These are phyloP conservation scores for Microcos paniculata DNA, from an alignment of 345 rosid genomes.

Conservation along the genomic window DNA sequence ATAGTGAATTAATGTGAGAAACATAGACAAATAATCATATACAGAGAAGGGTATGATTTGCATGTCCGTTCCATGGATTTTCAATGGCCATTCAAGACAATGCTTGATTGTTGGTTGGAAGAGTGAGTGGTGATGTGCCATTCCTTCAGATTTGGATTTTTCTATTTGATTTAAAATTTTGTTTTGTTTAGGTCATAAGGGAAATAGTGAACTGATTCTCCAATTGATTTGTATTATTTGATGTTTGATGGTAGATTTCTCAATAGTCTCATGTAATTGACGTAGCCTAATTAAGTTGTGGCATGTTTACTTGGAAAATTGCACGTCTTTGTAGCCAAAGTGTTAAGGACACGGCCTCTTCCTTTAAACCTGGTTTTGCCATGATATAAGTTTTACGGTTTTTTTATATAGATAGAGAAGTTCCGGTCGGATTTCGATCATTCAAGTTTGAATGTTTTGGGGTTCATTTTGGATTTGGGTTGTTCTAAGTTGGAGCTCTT, in stretches of 20 bases:
- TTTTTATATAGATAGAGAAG: too few relatives aligned
- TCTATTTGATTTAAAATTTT: background rate
- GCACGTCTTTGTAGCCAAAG: too few relatives aligned
- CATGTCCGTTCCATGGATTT: background rate
- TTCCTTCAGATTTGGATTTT: background rate
- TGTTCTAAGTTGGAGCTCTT: too few relatives aligned
- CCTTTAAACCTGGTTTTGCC: too few relatives aligned
- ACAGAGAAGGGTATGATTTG: background rate
- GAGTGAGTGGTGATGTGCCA: background rate
- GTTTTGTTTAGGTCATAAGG: slow-evolving; percentile 3
- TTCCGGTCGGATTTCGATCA: too few relatives aligned
- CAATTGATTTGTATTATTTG: background rate
- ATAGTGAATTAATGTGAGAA: slow-evolving; percentile 10
- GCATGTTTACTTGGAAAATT: too few relatives aligned
- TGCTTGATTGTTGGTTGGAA: background rate
- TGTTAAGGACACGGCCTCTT: too few relatives aligned
- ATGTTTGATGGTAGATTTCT: slow-evolving; percentile 2
- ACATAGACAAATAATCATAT: background rate
- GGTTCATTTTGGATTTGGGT: too few relatives aligned
- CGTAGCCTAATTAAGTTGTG: background rate
- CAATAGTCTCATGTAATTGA: background rate
- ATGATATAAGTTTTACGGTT: too few relatives aligned
- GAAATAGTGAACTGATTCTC: background rate
- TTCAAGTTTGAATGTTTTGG: too few relatives aligned
- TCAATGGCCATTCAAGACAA: background rate